These are phyloP conservation scores for Aspergillus transmontanensis DNA, from an alignment of 2,329 filamentous ascomycete species.

Conservation along the genomic window DNA sequence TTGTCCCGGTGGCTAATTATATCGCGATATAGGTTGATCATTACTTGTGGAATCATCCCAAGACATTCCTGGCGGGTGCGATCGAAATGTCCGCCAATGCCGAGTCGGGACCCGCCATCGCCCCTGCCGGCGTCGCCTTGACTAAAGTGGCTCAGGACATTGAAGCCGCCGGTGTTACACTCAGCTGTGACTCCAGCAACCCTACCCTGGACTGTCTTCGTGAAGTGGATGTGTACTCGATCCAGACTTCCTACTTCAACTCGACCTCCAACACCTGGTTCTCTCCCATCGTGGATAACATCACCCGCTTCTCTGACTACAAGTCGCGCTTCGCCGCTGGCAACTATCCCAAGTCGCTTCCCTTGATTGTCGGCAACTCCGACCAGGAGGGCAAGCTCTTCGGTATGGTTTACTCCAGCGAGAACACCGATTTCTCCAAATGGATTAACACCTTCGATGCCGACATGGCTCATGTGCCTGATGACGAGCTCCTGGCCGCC, in stretches of 20 bases:
- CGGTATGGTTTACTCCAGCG: slow-evolving; percentile 19
- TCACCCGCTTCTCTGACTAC: slow-evolving; percentile 26
- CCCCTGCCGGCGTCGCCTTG: slow-evolving; percentile 22
- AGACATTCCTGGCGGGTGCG: slow-evolving; percentile 25
- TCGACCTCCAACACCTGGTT: slow-evolving; percentile 28
- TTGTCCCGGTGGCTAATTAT: background rate
- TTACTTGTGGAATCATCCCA: slow-evolving; percentile 27
- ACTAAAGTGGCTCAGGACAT: slow-evolving; percentile 23
- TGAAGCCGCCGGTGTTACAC: slow-evolving; percentile 18
- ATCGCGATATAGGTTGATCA: slow-evolving; percentile 14
- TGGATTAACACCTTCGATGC: slow-evolving; percentile 27
- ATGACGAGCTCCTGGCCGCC: slow-evolving; percentile 17
- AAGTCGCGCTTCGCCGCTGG: slow-evolving; percentile 21
- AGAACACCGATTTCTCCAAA: slow-evolving; percentile 22
- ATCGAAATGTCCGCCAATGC: slow-evolving; percentile 28
- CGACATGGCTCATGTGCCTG: slow-evolving; percentile 21
- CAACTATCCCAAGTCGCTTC: slow-evolving; percentile 21
- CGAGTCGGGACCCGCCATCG: slow-evolving; percentile 21
- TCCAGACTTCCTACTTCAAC: slow-evolving; percentile 26
- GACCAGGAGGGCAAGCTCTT: slow-evolving; percentile 26
- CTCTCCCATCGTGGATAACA: slow-evolving; percentile 19
- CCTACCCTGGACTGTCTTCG: slow-evolving; percentile 25
- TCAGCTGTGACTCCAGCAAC: slow-evolving; percentile 18
- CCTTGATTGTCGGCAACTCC: slow-evolving; percentile 26
- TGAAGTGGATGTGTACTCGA: slow-evolving; percentile 20